Percentiles rank a stretch among this genome's conserved stretches.
phyloP scores from a whole-genome alignment of 371 early-diverging fungal species.

The Saksenaea vasiformis region DNA sequence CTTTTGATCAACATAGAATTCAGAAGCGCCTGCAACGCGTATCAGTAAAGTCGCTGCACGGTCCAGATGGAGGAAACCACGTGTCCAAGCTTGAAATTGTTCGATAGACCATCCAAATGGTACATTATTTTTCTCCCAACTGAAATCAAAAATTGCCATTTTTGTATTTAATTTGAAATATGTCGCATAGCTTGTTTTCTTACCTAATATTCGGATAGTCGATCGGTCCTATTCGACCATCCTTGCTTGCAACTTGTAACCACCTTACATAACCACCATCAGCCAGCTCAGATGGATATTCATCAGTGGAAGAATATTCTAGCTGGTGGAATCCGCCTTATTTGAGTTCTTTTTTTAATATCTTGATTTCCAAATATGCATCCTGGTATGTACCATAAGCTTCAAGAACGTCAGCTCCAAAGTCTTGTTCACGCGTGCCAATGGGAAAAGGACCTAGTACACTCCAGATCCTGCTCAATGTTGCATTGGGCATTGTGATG shows the following conservation, averaged over 20 bases:
- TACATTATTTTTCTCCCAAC: slow-evolving; percentile 60
- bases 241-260: slow-evolving; percentile 40
- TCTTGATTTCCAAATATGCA: background rate
- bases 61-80: slow-evolving; percentile 30
- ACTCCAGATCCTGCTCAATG: slow-evolving; percentile 24
- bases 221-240: slow-evolving; percentile 54
- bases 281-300: slow-evolving; percentile 68
- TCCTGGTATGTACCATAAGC: slow-evolving; percentile 52
- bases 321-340: slow-evolving; percentile 65
- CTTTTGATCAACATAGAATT: slow-evolving; percentile 45
- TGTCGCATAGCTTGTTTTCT: background rate
- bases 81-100: slow-evolving; percentile 57
- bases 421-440: slow-evolving; percentile 66
- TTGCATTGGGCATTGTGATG: background rate
- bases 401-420: slow-evolving; percentile 69
- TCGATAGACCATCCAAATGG: slow-evolving; percentile 62
- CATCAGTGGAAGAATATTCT: slow-evolving; percentile 37
- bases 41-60: slow-evolving; percentile 19
- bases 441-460: slow-evolving; percentile 69
- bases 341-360: background rate
- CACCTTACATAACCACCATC: slow-evolving; percentile 59
- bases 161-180: background rate
- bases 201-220: slow-evolving; percentile 38
- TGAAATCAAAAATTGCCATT: slow-evolving; percentile 10
- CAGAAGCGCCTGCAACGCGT: slow-evolving; percentile 46